These are phyloP conservation scores for Carnegiea gigantea DNA, from an alignment of 179 eudicot genomes.

Conservation along the genomic window DNA sequence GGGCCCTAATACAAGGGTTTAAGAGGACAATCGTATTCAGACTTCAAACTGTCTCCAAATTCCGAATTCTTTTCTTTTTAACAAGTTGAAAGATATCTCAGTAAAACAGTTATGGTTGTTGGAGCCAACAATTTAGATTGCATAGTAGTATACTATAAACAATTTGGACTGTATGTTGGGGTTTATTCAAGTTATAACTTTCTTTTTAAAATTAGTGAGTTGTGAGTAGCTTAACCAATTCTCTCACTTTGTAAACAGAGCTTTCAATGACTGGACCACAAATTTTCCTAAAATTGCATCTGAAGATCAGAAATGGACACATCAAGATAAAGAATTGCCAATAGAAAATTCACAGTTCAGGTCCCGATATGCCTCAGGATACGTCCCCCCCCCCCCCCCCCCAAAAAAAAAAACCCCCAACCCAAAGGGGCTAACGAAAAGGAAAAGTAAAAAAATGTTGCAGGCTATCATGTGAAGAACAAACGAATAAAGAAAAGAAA, in stretches of 20 bases:
- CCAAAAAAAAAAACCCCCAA: not conserved
- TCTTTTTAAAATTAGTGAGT: no score
- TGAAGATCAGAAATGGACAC: slow-evolving; percentile 5
- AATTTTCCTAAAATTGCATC: not conserved
- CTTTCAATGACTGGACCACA: not conserved
- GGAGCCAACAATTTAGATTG: not conserved
- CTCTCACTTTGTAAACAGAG: not conserved
- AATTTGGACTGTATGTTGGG: not conserved
- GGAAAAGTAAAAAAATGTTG: not conserved
- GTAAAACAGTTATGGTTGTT: not conserved
- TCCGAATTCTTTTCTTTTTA: no score
- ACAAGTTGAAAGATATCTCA: not conserved
- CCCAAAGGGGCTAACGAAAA: not conserved
- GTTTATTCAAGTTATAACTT: slow-evolving; percentile 3
- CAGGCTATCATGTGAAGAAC: not conserved
- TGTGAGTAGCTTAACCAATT: not conserved
- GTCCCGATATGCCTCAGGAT: not conserved
- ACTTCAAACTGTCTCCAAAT: not conserved
- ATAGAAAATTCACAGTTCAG: slow-evolving; percentile 5
- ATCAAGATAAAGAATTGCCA: not conserved
- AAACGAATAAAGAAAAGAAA: not conserved
- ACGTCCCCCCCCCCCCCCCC: not conserved
- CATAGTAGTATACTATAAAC: not conserved
- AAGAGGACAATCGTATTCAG: not conserved
- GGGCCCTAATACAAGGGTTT: not conserved